A percentile compares a stretch with the other conserved stretches of the same genome.
These are phyloP conservation scores for Sugiyamaella qingdaonensis DNA, from an alignment of 805 yeast species.

Conservation along the genomic window DNA sequence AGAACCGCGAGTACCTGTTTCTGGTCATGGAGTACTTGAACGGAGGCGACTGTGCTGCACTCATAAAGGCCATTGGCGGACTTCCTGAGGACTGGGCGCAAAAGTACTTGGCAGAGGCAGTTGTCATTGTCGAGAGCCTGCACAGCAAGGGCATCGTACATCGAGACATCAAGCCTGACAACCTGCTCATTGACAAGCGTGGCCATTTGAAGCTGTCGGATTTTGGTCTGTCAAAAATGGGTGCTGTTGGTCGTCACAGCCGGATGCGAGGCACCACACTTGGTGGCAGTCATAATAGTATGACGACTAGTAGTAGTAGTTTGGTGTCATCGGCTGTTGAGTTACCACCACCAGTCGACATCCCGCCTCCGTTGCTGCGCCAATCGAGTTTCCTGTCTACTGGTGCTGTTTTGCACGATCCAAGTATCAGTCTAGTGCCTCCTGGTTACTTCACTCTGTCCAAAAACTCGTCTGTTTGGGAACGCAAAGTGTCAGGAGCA, in stretches of 20 bases:
- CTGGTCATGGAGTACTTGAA: slow-evolving; percentile 94
- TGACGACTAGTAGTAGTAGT: not conserved
- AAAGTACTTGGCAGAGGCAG: slow-evolving; percentile 82
- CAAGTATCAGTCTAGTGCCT: slow-evolving; percentile 28
- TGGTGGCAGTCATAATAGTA: not conserved
- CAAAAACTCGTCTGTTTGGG: slow-evolving; percentile 5
- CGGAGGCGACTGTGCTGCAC: slow-evolving; percentile 93
- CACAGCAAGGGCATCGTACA: slow-evolving; percentile 89
- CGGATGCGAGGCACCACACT: slow-evolving; percentile 5
- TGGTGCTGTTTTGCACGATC: slow-evolving; percentile 21
- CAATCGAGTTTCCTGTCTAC: not conserved
- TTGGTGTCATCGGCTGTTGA: not conserved
- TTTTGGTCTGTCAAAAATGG: slow-evolving; percentile 89
- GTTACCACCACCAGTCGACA: not conserved
- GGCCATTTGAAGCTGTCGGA: slow-evolving; percentile 95
- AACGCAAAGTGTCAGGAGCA: not conserved
- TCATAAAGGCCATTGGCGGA: slow-evolving; percentile 75
- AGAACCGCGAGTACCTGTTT: slow-evolving; percentile 78
- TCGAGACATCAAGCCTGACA: slow-evolving; percentile 94
- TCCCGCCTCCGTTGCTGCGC: not conserved
- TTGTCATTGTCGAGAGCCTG: slow-evolving; percentile 84
- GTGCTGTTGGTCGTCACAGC: slow-evolving; percentile 73
- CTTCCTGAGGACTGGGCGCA: slow-evolving; percentile 79
- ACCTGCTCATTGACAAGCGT: slow-evolving; percentile 71
- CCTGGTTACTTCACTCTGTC: slow-evolving; percentile 22